These are phyloP conservation scores for Coelastrella sp. DNA, from an alignment of 139 green algal species.

Conservation along the genomic window DNA sequence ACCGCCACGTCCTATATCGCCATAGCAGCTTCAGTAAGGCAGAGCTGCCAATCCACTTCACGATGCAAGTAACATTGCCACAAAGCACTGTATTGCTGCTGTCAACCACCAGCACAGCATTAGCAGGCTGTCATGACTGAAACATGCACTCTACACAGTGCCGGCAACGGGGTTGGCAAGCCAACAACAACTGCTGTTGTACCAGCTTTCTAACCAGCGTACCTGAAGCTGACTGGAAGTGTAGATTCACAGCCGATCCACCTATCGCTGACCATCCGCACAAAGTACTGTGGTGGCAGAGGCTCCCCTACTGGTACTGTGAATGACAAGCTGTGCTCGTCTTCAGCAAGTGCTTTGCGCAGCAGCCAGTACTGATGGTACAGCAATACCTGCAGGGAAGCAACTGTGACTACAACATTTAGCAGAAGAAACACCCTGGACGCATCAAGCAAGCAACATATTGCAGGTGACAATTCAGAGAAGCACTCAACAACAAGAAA, in stretches of 20 bases:
- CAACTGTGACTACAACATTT: background rate
- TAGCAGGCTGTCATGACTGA: too few relatives aligned
- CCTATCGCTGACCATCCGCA: constrained; percentile 76
- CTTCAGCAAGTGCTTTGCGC: constrained; percentile 81
- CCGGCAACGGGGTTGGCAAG: too few relatives aligned
- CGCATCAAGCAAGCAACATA: too few relatives aligned
- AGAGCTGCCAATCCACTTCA: too few relatives aligned
- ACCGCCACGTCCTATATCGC: too few relatives aligned
- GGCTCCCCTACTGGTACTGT: constrained; percentile 95
- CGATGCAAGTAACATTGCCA: too few relatives aligned
- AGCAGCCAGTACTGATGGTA: constrained; percentile 98
- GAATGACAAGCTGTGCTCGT: constrained; percentile 94
- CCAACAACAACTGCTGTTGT: background rate
- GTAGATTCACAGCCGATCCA: constrained; percentile 93
- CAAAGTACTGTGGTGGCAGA: constrained; percentile 98
- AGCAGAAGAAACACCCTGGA: background rate
- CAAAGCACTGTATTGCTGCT: too few relatives aligned
- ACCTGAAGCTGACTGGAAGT: constrained; percentile 93
- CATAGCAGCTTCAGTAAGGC: too few relatives aligned
- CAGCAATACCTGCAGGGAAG: constrained; percentile 71
- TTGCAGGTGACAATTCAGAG: too few relatives aligned
- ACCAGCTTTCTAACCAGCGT: background rate
- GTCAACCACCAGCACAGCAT: too few relatives aligned
- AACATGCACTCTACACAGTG: too few relatives aligned
- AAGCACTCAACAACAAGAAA: too few relatives aligned